These are phyloP conservation scores for Suhomyces prunicola DNA, from an alignment of 805 yeast species.

Conservation along the genomic window DNA sequence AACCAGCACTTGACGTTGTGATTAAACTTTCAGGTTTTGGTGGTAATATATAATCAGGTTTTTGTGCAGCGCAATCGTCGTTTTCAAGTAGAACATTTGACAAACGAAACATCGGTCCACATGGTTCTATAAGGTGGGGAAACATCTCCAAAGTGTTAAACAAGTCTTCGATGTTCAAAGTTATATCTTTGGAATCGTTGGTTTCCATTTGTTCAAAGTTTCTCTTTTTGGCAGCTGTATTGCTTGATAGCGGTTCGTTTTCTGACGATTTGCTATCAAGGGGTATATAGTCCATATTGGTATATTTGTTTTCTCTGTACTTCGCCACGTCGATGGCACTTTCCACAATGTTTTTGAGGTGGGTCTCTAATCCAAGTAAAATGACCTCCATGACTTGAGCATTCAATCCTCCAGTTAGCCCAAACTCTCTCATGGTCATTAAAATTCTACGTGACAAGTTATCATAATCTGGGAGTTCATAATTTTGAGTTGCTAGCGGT, in stretches of 20 bases:
- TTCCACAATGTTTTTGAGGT: slow-evolving; percentile 71
- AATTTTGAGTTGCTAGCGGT: slow-evolving; percentile 73
- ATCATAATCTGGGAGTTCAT: slow-evolving; percentile 79
- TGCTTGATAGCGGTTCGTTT: slow-evolving; percentile 11
- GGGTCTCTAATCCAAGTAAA: slow-evolving; percentile 76
- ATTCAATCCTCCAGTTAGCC: slow-evolving; percentile 76
- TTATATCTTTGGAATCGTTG: slow-evolving; percentile 21
- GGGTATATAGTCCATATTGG: slow-evolving; percentile 33
- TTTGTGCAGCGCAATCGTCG: slow-evolving; percentile 8
- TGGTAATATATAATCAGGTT: slow-evolving; percentile 29
- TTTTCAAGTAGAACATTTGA: slow-evolving; percentile 30
- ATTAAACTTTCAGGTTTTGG: slow-evolving; percentile 23
- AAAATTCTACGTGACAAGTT: slow-evolving; percentile 63
- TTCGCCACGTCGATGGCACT: slow-evolving; percentile 70
- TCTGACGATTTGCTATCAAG: slow-evolving; percentile 10
- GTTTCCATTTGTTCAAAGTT: slow-evolving; percentile 16
- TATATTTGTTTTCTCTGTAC: slow-evolving; percentile 50
- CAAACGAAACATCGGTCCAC: slow-evolving; percentile 56
- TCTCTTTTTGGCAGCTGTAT: slow-evolving; percentile 14
- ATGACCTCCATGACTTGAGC: slow-evolving; percentile 76
- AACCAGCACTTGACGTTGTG: background rate
- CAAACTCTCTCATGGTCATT: slow-evolving; percentile 87
- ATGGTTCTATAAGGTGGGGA: slow-evolving; percentile 68
- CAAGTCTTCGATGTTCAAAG: slow-evolving; percentile 64
- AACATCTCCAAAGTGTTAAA: slow-evolving; percentile 59